Base-by-base conservation (phyloP, 2,329 filamentous ascomycete genomes). In the Teratosphaeria pseudoeucalypti region DNA sequence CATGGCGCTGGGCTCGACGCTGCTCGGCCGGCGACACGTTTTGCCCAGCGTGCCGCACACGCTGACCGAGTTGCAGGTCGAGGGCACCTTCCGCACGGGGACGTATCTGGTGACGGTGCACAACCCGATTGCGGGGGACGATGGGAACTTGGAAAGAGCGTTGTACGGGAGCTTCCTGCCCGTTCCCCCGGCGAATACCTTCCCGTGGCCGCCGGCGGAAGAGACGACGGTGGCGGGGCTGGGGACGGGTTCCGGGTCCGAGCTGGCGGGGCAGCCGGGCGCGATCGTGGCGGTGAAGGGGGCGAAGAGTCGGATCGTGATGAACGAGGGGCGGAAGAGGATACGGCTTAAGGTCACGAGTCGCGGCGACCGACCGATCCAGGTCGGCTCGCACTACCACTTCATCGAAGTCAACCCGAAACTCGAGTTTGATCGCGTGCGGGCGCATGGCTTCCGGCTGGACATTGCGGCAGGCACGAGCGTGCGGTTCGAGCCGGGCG, bases 61-160 rank as follows among this genome's bases (percentile, higher is more conserved):
- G 2, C 83, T 97, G 52, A 81, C 84, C 60, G 88, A 95, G 76
- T 83, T 97, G 66, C 90, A 95, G 79, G 89, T 97, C 65, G 92
- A 97, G 76, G 92, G 92, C 61, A 97, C 92, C 1, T 97, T 97
- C 71, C 87, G 85, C 32, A 87, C 84, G 6, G 92, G 92, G 58
- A 96, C 92, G 1, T 96, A 96, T 71, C 85, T 97, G 49, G 92
- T 97, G 39, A 97, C 92, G 0, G 90, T 97, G 19, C 90, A 96
- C 75, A 85, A 95, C 71, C 92, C 92, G 29, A 88, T 97, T 74
- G 85, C 85, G 65, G 86, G 85, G 61, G 87, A 96, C 64, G 58
- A 96, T 71, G 92, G 92, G 5, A 86, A 96, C 73, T 79, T 96
- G 37, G 85, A 84, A n/a, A 86, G 86, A 68, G 92, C 92, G 1